phyloP scores from a whole-genome alignment of 352 stramenopile species.

The Thraustochytrium striatum region DNA sequence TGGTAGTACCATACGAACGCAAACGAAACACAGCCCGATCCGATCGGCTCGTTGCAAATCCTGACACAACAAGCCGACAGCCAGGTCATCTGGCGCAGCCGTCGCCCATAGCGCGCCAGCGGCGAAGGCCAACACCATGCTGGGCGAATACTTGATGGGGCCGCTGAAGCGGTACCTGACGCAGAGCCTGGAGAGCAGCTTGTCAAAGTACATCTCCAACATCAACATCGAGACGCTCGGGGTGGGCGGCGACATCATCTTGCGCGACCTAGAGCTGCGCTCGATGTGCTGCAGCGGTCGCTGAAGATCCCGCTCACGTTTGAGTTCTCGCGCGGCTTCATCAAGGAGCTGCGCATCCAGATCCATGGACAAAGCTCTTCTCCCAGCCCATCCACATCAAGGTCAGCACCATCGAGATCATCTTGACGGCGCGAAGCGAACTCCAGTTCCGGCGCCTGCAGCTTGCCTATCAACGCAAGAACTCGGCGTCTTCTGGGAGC shows the following conservation, averaged over 20 bases:
- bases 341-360: constrained; percentile 48
- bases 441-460: constrained; percentile 37
- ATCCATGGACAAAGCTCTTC: constrained; percentile 47
- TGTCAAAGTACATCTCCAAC: constrained; percentile 46
- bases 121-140: constrained; percentile 1
- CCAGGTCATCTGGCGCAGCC: too few species aligned
- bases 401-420: constrained; percentile 48
- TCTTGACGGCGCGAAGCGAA: constrained; percentile 37
- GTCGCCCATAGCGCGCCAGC: background rate
- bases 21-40: too few species aligned
- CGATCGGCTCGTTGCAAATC: too few species aligned
- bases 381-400: constrained; percentile 49
- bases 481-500: background rate
- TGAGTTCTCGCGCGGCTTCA: constrained; percentile 47
- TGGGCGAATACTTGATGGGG: constrained; percentile 40
- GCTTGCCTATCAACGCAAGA: constrained; percentile 32
- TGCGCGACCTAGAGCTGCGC: constrained; percentile 44
- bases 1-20: too few species aligned
- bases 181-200: constrained; percentile 25
- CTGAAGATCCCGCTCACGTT: constrained; percentile 48
- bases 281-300: constrained; percentile 40
- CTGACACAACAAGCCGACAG: too few species aligned
- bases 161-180: constrained; percentile 50
- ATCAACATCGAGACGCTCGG: constrained; percentile 48
- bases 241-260: constrained; percentile 44